Evolutionary conservation across 257 asterid genomes (phyloP), one percentile per base, ranked within the genome.

Genomic region (Solanum chiquidenum): DNA sequence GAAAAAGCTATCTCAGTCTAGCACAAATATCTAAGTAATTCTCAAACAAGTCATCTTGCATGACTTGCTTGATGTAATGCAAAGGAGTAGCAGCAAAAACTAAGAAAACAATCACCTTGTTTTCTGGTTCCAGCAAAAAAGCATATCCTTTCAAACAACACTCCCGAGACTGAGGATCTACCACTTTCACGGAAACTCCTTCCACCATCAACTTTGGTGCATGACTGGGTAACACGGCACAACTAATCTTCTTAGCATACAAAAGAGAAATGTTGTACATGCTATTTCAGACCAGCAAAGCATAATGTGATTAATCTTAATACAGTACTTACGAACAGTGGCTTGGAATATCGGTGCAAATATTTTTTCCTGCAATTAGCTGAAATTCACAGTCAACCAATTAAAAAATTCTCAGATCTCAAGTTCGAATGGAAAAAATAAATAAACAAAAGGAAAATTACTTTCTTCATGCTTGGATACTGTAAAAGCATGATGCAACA

Each of bases 261-360:
- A 77, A 83, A 87, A 58, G 82, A 80, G 6, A 58, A 60, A 69
- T 74, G 86, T 55, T 21, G 83, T 66, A 80, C 44, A 66, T 46
- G 66, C 80, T 62, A 44, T 82, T 68, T 44, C 64, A 84, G 75
- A 73, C 84, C 86, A 86, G 29, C 77, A 69, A 82, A 42, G 86
- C 72, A 90, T 69, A 64, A 33, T 37, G 71, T 60, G 21, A 71
- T 49, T 62, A 35, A 73, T 82, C 42, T 34, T 46, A 86, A 64
- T 23, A 44, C 85, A 77, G 83, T 87, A 93, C 98, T 93, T 91
- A 96, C 99, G 88, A 55, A 89, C 77, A 86, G 89, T 85, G 76
- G 94, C 95, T 91, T 44, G 99, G 99, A 86, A 96, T 88, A 88
- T 97, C 98, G 13, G 96, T 93, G 93, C 94, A 91, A 82, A 97